phyloP scores from a whole-genome alignment of 805 yeast species.

The Isabelozyma gotoi region DNA sequence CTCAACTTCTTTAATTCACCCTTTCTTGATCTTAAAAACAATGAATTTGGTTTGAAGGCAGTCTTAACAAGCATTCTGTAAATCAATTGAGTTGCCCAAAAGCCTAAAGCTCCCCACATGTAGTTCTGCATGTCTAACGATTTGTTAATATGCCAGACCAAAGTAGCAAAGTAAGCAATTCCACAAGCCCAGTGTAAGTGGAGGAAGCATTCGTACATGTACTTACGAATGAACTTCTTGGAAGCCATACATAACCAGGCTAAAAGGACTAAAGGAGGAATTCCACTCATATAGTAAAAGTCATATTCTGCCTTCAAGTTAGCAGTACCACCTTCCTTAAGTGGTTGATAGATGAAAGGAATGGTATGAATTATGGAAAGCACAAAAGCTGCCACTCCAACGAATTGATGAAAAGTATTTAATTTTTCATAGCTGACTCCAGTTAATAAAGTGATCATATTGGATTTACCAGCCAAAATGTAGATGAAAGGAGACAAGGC shows the following conservation, averaged over 20 bases:
- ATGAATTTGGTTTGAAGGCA: slow-evolving; percentile 42
- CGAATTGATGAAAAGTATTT: slow-evolving; percentile 51
- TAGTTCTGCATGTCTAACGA: slow-evolving; percentile 38
- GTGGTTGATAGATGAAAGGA: slow-evolving; percentile 47
- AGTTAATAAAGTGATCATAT: slow-evolving; percentile 47
- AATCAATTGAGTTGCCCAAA: slow-evolving; percentile 50
- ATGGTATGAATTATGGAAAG: slow-evolving; percentile 50
- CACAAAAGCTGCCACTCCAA: slow-evolving; percentile 40
- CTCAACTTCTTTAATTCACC: slow-evolving; percentile 28
- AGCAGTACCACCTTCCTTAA: slow-evolving; percentile 48
- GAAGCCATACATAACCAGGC: slow-evolving; percentile 44
- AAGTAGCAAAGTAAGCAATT: slow-evolving; percentile 45
- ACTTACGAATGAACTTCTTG: slow-evolving; percentile 37
- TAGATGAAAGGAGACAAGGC: slow-evolving; percentile 52
- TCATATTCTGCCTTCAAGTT: slow-evolving; percentile 17
- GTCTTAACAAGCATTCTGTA: slow-evolving; percentile 49
- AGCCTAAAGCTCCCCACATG: slow-evolving; percentile 49
- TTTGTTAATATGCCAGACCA: slow-evolving; percentile 45
- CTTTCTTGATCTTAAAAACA: slow-evolving; percentile 37
- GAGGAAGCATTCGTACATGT: slow-evolving; percentile 47
- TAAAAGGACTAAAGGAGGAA: slow-evolving; percentile 48
- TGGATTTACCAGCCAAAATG: slow-evolving; percentile 52
- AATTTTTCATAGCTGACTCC: slow-evolving; percentile 58
- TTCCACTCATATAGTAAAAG: slow-evolving; percentile 35
- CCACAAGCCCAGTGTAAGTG: slow-evolving; percentile 57